phyloP scores from a whole-genome alignment of 768 basidiomycete species.

The Aureoboletus auriporus region DNA sequence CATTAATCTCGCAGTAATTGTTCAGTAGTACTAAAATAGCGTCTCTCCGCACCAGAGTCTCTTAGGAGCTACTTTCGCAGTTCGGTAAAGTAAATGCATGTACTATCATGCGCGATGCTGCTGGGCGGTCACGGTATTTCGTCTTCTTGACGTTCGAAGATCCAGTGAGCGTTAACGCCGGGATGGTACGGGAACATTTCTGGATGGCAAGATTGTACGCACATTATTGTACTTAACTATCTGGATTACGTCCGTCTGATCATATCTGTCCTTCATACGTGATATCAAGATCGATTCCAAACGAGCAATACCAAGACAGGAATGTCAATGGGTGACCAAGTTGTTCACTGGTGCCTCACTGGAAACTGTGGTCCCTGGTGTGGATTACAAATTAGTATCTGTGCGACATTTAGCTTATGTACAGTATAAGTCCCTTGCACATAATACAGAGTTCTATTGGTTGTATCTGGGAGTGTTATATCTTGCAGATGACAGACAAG shows the following conservation, averaged over 20 bases:
- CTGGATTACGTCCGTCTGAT: constrained; percentile 11
- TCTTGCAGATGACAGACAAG: too few relatives aligned
- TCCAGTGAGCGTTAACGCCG: constrained; percentile 87
- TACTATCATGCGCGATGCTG: constrained; percentile 97
- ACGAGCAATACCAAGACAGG: constrained; percentile 94
- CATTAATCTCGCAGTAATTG: constrained; percentile 33
- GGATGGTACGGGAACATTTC: constrained; percentile 93
- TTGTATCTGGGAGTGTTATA: too few relatives aligned
- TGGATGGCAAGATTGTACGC: constrained; percentile 96
- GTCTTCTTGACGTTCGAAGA: constrained; percentile 97
- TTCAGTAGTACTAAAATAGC: constrained; percentile 43
- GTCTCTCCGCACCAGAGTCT: constrained; percentile 47
- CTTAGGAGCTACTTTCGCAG: constrained; percentile 88
- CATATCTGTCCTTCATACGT: constrained; percentile 9
- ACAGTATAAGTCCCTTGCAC: too few relatives aligned
- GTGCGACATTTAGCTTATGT: too few relatives aligned
- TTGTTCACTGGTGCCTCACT: constrained; percentile 97
- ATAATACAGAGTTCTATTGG: too few relatives aligned
- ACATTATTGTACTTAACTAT: constrained; percentile 23
- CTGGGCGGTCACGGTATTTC: constrained; percentile 93
- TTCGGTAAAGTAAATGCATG: constrained; percentile 97
- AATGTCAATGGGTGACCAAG: constrained; percentile 90
- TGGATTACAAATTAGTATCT: too few relatives aligned
- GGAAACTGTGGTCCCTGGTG: too few relatives aligned
- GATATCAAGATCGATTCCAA: constrained; percentile 93